Base-by-base conservation (phyloP, 495 filamentous ascomycete genomes). In the Trichoderma reesei region DNA sequence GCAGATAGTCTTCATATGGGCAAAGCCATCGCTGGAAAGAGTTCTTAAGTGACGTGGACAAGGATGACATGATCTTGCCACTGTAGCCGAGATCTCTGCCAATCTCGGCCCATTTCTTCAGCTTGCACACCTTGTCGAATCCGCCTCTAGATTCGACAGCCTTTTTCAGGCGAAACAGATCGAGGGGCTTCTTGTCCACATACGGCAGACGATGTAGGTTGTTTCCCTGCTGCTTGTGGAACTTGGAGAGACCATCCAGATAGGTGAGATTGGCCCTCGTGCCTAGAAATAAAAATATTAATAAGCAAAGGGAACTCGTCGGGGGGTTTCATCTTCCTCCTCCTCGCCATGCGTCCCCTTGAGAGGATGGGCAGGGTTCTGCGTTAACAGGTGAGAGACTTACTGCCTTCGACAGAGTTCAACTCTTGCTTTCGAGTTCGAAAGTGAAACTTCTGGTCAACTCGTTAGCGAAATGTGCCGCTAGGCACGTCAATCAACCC, bases 61-160 rank as follows among this genome's bases (percentile, higher is more conserved):
- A 76, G n/a, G 95, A 98, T 0, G 95, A 98, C 94, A 99, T 99
- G 68, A 99, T 99, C 77, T 99, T 99, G 71, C 94, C 94, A 71
- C 94, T 97, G 76, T 99, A 99, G 62, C 94, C 94, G 20, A 99
- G 78, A 73, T 97, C 93, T 71, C 94, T 88, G 41, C 94, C 94
- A 66, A 99, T 97, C 74, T 99, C 94, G 0, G 94, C 94, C 94
- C 94, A 99, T 79, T 96, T 98, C 75, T 99, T 99, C 60, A 86
- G 82, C 76, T 96, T 97, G 80, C 95, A 98, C 42, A 99, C 94
- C 66, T 87, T 86, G 44, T 96, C 91, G 69, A 99, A 99, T 0
- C 94, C 94, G 37, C 94, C 94, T 51, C 92, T 85, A 44, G 86
- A 84, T 73, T 98, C 94, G 14, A 99, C 94, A 1, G 94, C 92